Conservation (phyloP, 139 green algal genomes). For the Chlorella sp. region DNA sequence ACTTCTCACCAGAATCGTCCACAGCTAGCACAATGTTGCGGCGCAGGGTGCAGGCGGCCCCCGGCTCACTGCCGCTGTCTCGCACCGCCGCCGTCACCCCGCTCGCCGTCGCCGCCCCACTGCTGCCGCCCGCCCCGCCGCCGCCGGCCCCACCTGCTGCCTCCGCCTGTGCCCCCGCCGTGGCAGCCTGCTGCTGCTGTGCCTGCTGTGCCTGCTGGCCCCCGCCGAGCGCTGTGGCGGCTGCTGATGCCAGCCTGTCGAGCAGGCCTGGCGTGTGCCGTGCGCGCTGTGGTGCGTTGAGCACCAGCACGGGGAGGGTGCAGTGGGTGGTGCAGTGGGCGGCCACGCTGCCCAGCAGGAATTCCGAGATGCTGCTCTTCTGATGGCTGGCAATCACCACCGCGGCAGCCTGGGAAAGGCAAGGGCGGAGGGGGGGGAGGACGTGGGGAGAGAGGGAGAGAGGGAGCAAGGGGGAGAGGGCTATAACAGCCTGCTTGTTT, state of each 20-base stretch:
- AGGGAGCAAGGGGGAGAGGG: neutral
- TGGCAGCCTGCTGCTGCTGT: neutral
- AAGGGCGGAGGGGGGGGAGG: neutral
- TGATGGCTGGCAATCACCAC: constrained; percentile 35
- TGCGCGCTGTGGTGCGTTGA: neutral
- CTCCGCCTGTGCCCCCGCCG: neutral
- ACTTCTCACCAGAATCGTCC: constrained; percentile 33
- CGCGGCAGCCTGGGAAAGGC: neutral
- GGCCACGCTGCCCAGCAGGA: constrained; percentile 39
- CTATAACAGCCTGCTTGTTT: too few species aligned
- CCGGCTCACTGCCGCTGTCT: neutral
- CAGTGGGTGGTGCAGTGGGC: constrained; percentile 34
- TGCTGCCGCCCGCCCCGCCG: neutral
- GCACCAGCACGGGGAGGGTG: constrained; percentile 35
- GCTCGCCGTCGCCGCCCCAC: neutral
- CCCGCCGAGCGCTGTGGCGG: neutral
- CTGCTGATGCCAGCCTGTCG: neutral
- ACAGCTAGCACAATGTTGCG: constrained; percentile 43
- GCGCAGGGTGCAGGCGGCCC: neutral
- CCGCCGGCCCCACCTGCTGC: neutral
- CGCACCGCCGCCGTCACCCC: neutral
- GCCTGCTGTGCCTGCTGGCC: neutral
- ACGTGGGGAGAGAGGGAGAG: neutral
- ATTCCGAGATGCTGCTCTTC: constrained; percentile 32
- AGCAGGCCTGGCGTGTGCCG: neutral